Evolutionary conservation across 371 early-diverging fungal genomes (phyloP).

Genomic region (Mucor indicus): DNA sequence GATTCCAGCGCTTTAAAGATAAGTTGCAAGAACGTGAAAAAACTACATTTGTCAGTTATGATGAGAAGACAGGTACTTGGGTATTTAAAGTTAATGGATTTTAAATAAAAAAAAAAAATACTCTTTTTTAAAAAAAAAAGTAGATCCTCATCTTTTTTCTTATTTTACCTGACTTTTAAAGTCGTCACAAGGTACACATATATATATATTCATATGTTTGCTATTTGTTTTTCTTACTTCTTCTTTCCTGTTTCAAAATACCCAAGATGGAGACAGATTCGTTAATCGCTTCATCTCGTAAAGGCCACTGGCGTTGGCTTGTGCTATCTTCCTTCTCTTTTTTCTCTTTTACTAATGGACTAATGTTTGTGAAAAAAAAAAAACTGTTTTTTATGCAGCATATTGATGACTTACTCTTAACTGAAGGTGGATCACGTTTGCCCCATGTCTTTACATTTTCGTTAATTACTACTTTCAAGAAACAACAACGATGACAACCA

Average conservation of each 20-base stretch:
- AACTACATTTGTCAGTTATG: constrained; percentile 78
- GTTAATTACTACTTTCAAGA: constrained; percentile 40
- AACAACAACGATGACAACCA: constrained; percentile 20
- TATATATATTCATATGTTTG: no score
- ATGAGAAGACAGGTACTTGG: constrained; percentile 79
- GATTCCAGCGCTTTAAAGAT: constrained; percentile 66
- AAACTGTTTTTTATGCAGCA: background rate
- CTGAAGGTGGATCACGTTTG: constrained; percentile 52
- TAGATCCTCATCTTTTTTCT: no score
- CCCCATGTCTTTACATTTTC: constrained; percentile 52
- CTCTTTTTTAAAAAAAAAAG: no score
- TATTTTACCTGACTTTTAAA: no score
- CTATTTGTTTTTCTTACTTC: no score
- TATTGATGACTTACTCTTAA: background rate
- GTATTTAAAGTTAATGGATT: constrained; percentile 87
- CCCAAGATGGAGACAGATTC: no score
- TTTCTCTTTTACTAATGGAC: constrained; percentile 42
- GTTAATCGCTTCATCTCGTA: constrained; percentile 1
- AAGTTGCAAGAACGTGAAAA: constrained; percentile 65
- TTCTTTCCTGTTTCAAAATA: no score
- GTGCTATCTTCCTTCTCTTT: constrained; percentile 41
- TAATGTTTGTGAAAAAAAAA: constrained; percentile 23
- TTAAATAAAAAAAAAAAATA: constrained; percentile 44
- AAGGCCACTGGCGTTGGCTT: constrained; percentile 34
- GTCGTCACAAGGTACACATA: no score